Percentiles rank a stretch among this genome's conserved stretches.
Evolutionary conservation across 106 monocot species (phyloP).

Genomic region (Dioscorea alata): DNA sequence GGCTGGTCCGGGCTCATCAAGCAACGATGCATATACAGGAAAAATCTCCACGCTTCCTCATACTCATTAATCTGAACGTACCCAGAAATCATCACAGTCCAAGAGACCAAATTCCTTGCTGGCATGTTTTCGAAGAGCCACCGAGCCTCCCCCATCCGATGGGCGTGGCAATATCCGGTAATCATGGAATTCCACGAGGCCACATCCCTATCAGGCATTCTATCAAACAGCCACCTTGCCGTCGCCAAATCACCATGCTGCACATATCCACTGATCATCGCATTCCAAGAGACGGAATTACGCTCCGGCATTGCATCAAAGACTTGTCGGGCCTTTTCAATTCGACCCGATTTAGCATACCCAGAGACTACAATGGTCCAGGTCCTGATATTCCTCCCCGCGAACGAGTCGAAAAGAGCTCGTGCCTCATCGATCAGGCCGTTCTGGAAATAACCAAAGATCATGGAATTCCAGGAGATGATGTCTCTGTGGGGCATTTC

Average conservation of each 20-base stretch:
- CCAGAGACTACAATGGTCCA: slow-evolving; percentile 50
- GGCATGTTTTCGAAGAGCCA: slow-evolving; percentile 39
- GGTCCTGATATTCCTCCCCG: slow-evolving; percentile 27
- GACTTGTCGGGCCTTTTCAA: slow-evolving; percentile 30
- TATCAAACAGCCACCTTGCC: slow-evolving; percentile 45
- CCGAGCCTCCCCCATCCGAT: slow-evolving; percentile 32
- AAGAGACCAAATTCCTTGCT: slow-evolving; percentile 43
- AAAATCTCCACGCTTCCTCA: slow-evolving; percentile 32
- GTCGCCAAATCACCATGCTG: slow-evolving; percentile 28
- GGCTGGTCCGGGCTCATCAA: slow-evolving; percentile 43
- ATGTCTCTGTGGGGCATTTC: slow-evolving; percentile 21
- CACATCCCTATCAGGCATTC: slow-evolving; percentile 38
- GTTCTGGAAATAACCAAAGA: slow-evolving; percentile 24
- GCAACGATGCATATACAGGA: slow-evolving; percentile 20
- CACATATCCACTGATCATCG: slow-evolving; percentile 56
- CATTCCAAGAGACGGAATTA: slow-evolving; percentile 57
- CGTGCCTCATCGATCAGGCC: slow-evolving; percentile 30
- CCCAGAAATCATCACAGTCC: slow-evolving; percentile 74
- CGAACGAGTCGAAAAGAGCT: slow-evolving; percentile 22
- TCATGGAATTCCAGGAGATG: slow-evolving; percentile 36
- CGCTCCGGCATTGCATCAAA: slow-evolving; percentile 59
- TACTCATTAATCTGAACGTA: slow-evolving; percentile 39
- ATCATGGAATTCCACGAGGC: slow-evolving; percentile 67
- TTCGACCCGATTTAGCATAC: slow-evolving; percentile 25
- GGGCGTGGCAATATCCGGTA: slow-evolving; percentile 50